phyloP scores from a whole-genome alignment of 345 rosid species.

The Zanthoxylum bungeanum region DNA sequence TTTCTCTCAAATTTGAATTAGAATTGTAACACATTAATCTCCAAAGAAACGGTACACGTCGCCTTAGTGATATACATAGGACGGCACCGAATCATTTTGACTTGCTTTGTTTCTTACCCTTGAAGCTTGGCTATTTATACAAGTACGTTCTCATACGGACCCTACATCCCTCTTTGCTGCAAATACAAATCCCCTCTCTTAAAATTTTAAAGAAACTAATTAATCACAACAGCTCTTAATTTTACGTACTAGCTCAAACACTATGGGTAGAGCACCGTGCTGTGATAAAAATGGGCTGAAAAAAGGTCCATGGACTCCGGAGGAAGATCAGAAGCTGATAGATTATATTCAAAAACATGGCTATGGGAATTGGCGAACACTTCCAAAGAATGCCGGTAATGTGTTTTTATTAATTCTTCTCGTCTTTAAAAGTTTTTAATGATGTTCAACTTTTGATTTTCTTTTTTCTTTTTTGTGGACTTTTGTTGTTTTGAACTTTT shows the following conservation, averaged over 20 bases:
- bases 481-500: not conserved
- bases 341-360: conserved; percentile 78
- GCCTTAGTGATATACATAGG: conserved; percentile 37
- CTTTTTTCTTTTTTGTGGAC: not conserved
- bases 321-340: conserved; percentile 70
- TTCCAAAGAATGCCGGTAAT: conserved; percentile 84
- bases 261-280: conserved; percentile 83
- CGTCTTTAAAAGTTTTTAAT: not conserved
- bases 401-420: not conserved
- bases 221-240: too few relatives aligned
- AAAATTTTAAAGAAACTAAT: not conserved
- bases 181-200: conserved; percentile 8
- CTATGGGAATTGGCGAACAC: conserved; percentile 82
- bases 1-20: too few relatives aligned
- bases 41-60: conserved; percentile 52
- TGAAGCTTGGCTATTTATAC: conserved; percentile 36
- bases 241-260: not conserved
- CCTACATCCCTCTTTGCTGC: conserved; percentile 24
- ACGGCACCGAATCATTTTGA: conserved; percentile 93
- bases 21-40: conserved; percentile 10
- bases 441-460: not conserved
- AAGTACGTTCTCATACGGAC: conserved; percentile 30
- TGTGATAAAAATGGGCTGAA: conserved; percentile 76
- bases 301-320: conserved; percentile 91
- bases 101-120: conserved; percentile 32